phyloP scores from a whole-genome alignment of 768 basidiomycete species.

The Naganishia kalamii region DNA sequence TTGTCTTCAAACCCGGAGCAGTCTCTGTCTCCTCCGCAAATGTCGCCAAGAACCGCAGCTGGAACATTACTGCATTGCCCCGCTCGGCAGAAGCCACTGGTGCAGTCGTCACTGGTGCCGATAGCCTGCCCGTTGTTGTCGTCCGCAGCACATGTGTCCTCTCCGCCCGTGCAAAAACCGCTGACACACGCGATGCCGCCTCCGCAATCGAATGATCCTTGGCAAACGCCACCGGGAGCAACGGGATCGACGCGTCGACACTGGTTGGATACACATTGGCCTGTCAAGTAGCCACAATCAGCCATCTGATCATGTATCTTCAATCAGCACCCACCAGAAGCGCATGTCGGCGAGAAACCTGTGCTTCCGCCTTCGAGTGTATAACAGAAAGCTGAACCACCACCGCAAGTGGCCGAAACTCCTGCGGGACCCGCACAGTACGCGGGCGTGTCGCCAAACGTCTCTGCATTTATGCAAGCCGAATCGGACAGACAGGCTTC shows the following conservation, averaged over 20 bases:
- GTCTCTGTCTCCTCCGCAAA: neutral
- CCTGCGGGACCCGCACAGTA: neutral
- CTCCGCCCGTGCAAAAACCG: conserved; percentile 3
- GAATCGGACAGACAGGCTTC: neutral
- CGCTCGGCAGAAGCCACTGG: neutral
- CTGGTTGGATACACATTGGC: neutral
- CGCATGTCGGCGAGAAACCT: neutral
- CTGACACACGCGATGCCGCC: neutral
- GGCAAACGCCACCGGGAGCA: neutral
- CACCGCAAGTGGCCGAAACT: neutral
- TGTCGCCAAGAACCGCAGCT: neutral
- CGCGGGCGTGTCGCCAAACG: neutral
- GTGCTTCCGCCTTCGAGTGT: neutral
- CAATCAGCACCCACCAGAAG: neutral
- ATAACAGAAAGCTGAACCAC: neutral
- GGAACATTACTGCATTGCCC: neutral
- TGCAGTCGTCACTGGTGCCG: neutral
- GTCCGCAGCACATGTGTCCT: neutral
- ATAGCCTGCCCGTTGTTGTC: neutral
- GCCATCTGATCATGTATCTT: neutral
- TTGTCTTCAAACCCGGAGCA: neutral
- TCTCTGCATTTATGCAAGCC: neutral
- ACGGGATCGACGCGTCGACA: neutral
- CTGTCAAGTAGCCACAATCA: neutral
- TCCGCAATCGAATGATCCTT: neutral